phyloP scores from a whole-genome alignment of 768 basidiomycete species.

The Pleurotus giganteus region DNA sequence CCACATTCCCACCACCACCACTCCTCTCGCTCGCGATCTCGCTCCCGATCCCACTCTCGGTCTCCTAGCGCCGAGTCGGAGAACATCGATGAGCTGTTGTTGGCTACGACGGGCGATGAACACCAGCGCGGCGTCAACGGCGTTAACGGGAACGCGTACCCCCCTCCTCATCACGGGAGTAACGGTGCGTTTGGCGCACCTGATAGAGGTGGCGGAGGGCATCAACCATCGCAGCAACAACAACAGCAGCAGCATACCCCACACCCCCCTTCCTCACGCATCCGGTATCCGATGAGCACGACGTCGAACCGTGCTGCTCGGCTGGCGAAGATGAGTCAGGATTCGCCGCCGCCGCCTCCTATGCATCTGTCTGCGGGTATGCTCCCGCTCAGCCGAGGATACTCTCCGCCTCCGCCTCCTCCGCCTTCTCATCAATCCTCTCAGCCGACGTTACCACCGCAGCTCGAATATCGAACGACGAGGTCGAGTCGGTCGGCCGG shows the following conservation, averaged over 20 bases:
- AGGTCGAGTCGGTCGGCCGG: slow-evolving; percentile 8
- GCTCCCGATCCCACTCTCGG: slow-evolving; percentile 22
- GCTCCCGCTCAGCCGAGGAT: too few species aligned
- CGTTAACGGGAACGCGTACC: neutral
- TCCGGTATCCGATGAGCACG: too few species aligned
- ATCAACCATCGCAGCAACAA: neutral
- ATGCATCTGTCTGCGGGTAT: too few species aligned
- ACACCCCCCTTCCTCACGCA: neutral
- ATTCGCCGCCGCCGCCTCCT: too few species aligned
- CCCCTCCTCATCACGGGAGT: too few species aligned
- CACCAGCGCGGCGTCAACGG: neutral
- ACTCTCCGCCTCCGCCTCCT: neutral
- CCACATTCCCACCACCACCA: slow-evolving; percentile 9
- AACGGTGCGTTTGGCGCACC: too few species aligned
- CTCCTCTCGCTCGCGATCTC: slow-evolving; percentile 8
- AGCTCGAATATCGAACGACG: neutral
- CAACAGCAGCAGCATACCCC: neutral
- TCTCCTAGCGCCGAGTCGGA: slow-evolving; percentile 11
- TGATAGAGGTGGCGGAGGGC: too few species aligned
- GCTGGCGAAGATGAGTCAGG: too few species aligned
- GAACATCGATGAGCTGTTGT: slow-evolving; percentile 41
- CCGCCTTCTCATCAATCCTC: neutral
- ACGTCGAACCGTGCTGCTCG: too few species aligned
- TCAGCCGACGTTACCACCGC: neutral
- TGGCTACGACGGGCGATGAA: slow-evolving; percentile 33